Evolutionary conservation across 2,329 filamentous ascomycete species (phyloP).

Genomic region (Colletotrichum salicis): DNA sequence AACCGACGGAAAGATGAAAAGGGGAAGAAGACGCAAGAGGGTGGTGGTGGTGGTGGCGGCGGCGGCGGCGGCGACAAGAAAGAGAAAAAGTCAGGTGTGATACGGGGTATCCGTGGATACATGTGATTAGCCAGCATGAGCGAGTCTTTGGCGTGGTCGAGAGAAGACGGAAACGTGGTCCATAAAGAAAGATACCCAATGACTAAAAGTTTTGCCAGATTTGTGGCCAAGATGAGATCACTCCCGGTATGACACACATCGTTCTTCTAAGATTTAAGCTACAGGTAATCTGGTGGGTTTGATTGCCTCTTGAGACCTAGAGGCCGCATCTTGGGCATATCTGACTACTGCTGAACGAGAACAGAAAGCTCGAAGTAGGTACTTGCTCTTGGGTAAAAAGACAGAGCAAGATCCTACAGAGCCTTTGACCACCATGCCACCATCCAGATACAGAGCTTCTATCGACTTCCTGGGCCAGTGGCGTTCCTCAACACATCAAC

Average conservation of each 20-base stretch:
- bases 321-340: too few relatives aligned
- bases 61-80: constrained; percentile 42
- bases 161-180: neutral
- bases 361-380: too few relatives aligned
- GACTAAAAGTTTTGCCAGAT: neutral
- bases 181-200: neutral
- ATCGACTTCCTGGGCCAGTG: neutral
- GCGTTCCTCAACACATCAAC: neutral
- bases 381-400: too few relatives aligned
- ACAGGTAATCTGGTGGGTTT: neutral
- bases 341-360: neutral
- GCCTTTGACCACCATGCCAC: neutral
- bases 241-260: neutral
- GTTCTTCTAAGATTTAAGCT: neutral
- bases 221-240: neutral
- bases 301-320: neutral
- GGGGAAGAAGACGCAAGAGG: constrained; percentile 57
- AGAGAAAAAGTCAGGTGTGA: constrained; percentile 51
- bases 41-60: neutral
- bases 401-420: too few relatives aligned
- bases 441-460: neutral
- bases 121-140: constrained; percentile 37
- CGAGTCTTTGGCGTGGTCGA: neutral
- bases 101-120: constrained; percentile 55
- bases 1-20: constrained; percentile 62